Conservation (phyloP, 2,329 filamentous ascomycete species). For the Phyllosticta paracitricarpa region DNA sequence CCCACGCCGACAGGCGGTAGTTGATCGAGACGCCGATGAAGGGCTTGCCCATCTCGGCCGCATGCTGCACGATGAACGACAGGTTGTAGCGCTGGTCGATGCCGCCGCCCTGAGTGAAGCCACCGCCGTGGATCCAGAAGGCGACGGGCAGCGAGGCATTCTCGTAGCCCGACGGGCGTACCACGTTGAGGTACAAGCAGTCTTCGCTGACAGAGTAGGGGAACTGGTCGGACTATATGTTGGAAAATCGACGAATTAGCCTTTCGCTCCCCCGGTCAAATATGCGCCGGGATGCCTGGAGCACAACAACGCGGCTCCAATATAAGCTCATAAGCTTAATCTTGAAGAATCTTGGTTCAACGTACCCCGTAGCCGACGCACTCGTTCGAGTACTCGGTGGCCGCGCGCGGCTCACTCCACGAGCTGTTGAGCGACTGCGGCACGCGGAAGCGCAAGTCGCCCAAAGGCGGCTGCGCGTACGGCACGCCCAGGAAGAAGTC, state of each 20-base stretch:
- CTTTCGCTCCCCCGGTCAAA: neutral
- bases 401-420: slow-evolving; percentile 29
- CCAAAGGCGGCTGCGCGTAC: slow-evolving; percentile 46
- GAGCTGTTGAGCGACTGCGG: slow-evolving; percentile 40
- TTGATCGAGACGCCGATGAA: slow-evolving; percentile 28
- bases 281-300: neutral
- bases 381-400: slow-evolving; percentile 32
- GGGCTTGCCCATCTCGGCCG: slow-evolving; percentile 26
- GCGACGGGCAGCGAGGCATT: slow-evolving; percentile 42
- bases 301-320: neutral
- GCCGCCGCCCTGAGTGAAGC: slow-evolving; percentile 35
- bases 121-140: slow-evolving; percentile 49
- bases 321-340: neutral
- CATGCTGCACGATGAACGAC: slow-evolving; percentile 45
- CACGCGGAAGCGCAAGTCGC: slow-evolving; percentile 43
- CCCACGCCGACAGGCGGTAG: slow-evolving; percentile 53
- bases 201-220: slow-evolving; percentile 37
- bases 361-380: slow-evolving; percentile 32
- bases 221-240: slow-evolving; percentile 11
- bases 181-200: slow-evolving; percentile 53
- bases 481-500: slow-evolving; percentile 43
- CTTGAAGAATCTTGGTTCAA: neutral
- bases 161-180: slow-evolving; percentile 42
- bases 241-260: neutral
- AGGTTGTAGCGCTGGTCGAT: slow-evolving; percentile 49